Base-by-base conservation (phyloP, 2,329 filamentous ascomycete genomes). In the Cladosporium sp. region DNA sequence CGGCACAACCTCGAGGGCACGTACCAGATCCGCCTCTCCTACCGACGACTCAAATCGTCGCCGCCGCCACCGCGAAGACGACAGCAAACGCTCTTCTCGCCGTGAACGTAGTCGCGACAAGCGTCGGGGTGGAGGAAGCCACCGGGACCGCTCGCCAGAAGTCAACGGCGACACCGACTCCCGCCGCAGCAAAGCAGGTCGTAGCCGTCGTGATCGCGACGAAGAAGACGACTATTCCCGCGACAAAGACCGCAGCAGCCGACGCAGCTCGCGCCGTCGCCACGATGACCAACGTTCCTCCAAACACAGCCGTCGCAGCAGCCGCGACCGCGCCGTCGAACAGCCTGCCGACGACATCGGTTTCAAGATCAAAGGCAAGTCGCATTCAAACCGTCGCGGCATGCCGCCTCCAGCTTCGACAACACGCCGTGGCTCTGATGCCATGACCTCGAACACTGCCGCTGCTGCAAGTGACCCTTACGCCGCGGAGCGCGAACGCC, bases 11-110 rank as follows among this genome's bases (percentile, higher is more conserved):
- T 47, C 43, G 11, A 69, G 70, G 45, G 81, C 85, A 50, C 81
- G 82, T 52, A 85, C 86, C 0, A 81, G 87, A 59, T 90, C 88
- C 5, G 80, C 80, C 5, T 90, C 89, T 2, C 83, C 82, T 1
- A 83, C 84, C 9, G 77, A 77, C 30, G 84, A 82, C 65, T 74
- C 74, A 38, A 84, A 81, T 63, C 74, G 80, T 51, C 83, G 86
- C 65, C 83, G 84, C 61, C 85, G 84, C 64, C 85, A 75, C 22
- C 76, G 72, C 39, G 76, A 74, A 59, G 75, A 77, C 51, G 72
- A 75, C 6, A 70, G 74, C 5, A 66, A 76, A 50, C 73, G 74
- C 11, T 76, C 76, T 5, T 75, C 11, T 73, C 51, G 51, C 39
- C 49, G 36, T 6, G 77, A 79, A 20, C 71, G 74, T 43, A 78